These are phyloP conservation scores for Gnaphalium uliginosum DNA, from an alignment of 129 eudicot genomes.

Conservation along the genomic window DNA sequence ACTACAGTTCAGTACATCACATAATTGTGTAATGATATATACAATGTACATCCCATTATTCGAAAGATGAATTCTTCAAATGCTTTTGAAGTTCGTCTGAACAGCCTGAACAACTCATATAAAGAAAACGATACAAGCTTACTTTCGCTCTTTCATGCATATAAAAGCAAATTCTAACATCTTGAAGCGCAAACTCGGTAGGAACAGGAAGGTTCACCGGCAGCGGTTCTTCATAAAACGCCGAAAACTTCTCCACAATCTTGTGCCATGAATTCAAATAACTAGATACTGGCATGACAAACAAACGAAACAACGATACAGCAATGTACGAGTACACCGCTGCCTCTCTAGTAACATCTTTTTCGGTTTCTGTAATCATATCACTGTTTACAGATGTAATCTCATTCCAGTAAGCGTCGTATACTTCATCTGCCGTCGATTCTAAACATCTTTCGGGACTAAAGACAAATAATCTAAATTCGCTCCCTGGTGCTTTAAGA, in stretches of 20 bases:
- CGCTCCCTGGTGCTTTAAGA: conserved; percentile 19
- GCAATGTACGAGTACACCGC: conserved; percentile 9
- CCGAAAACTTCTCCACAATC: neutral
- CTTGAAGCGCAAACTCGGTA: neutral
- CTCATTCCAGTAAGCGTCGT: neutral
- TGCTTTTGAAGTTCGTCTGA: neutral
- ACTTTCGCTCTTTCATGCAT: neutral
- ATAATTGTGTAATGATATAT: neutral
- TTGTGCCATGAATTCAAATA: neutral
- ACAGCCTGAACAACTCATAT: neutral
- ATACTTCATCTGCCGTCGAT: neutral
- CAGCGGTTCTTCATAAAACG: conserved; percentile 1
- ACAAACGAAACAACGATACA: conserved; percentile 6
- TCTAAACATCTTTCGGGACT: neutral
- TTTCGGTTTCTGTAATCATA: neutral
- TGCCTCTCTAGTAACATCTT: conserved; percentile 12
- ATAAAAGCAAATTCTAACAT: neutral
- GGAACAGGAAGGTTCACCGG: neutral
- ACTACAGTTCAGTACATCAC: neutral
- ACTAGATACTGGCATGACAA: neutral
- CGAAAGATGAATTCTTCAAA: neutral
- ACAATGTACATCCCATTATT: neutral
- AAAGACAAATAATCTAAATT: neutral
- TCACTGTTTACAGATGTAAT: no score
- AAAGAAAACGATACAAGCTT: neutral